Evolutionary conservation across 2,329 filamentous ascomycete species (phyloP).

Genomic region (Domatiomyces globalis): DNA sequence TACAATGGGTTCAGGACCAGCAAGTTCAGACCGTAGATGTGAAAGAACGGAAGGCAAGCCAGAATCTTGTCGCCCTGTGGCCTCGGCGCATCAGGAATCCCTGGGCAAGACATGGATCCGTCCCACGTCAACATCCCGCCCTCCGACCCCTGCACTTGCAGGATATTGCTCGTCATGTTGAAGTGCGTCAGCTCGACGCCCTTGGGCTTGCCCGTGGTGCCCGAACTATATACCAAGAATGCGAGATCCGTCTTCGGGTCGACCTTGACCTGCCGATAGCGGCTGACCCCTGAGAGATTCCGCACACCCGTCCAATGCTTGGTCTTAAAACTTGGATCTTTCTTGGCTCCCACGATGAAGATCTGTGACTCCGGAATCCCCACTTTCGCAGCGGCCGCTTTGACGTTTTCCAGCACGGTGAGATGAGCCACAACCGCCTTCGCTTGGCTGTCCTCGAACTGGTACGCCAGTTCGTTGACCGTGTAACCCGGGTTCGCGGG

Average conservation of each 20-base stretch:
- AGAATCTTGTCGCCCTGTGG: slow-evolving; percentile 58
- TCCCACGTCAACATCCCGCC: slow-evolving; percentile 42
- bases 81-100: slow-evolving; percentile 13
- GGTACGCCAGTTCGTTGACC: slow-evolving; percentile 66
- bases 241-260: slow-evolving; percentile 59
- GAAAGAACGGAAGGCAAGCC: slow-evolving; percentile 76
- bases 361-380: slow-evolving; percentile 60
- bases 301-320: slow-evolving; percentile 62
- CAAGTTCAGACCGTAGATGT: slow-evolving; percentile 71
- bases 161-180: slow-evolving; percentile 65
- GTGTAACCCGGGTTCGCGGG: slow-evolving; percentile 84
- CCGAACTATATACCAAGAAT: slow-evolving; percentile 77
- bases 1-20: slow-evolving; percentile 56
- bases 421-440: slow-evolving; percentile 63
- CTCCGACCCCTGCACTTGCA: slow-evolving; percentile 44
- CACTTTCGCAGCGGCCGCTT: slow-evolving; percentile 52
- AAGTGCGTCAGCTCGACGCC: slow-evolving; percentile 74
- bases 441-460: slow-evolving; percentile 64
- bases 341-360: slow-evolving; percentile 58
- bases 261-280: slow-evolving; percentile 48
- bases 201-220: slow-evolving; percentile 83
- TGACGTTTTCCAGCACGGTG: slow-evolving; percentile 49
- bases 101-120: slow-evolving; percentile 31
- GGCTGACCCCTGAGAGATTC: slow-evolving; percentile 43
- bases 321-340: slow-evolving; percentile 43